phyloP scores from a whole-genome alignment of 371 early-diverging fungal species.

The Sporodiniella umbellata region DNA sequence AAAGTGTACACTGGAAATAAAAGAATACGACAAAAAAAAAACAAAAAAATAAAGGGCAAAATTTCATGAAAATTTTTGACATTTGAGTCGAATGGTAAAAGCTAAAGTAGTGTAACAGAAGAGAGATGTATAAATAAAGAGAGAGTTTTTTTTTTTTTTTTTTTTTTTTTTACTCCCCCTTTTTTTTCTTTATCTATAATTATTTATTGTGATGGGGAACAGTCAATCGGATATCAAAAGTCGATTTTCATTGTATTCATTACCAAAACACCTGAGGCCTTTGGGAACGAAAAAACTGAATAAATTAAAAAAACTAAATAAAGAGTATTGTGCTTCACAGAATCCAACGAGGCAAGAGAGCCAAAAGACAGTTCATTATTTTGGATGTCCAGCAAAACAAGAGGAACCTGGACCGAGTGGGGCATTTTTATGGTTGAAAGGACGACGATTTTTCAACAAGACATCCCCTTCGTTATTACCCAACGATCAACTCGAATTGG shows the following conservation, averaged over 20 bases:
- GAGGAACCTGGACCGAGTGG: slow-evolving; percentile 4
- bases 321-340: not conserved
- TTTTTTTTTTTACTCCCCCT: not conserved
- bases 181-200: not conserved
- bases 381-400: not conserved
- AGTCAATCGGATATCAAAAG: slow-evolving; percentile 6
- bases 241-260: not conserved
- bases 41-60: too few species aligned
- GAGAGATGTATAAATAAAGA: too few species aligned
- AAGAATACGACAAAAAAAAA: too few species aligned
- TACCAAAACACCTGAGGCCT: not conserved
- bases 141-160: not conserved
- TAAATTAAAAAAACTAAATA: not conserved
- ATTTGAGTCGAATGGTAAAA: too few species aligned
- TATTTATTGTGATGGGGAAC: slow-evolving; percentile 9
- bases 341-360: not conserved
- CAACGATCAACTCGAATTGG: slow-evolving; percentile 28
- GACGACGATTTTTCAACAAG: slow-evolving; percentile 14
- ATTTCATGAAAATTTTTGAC: too few species aligned
- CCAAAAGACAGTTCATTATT: not conserved
- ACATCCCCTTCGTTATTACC: slow-evolving; percentile 8
- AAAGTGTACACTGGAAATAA: too few species aligned
- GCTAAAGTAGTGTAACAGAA: too few species aligned
- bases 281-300: not conserved
- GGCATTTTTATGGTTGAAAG: slow-evolving; percentile 32